Percentiles rank a stretch among this genome's conserved stretches.
These are phyloP conservation scores for Backusella parvicylindrica DNA, from an alignment of 192 early-diverging fungal species.

Conservation along the genomic window DNA sequence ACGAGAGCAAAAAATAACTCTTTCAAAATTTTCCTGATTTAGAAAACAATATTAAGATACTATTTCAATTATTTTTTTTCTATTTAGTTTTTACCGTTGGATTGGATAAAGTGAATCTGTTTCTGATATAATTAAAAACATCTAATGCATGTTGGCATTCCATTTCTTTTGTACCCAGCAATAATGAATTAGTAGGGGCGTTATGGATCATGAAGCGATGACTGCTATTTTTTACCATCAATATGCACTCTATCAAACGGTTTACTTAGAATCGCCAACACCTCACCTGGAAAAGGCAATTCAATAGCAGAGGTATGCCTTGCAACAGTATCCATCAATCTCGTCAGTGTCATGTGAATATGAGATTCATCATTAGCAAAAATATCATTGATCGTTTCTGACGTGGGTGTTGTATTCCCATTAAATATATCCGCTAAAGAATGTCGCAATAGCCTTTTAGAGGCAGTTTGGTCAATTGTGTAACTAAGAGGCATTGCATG, in stretches of 20 bases:
- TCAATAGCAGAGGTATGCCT: conserved; percentile 11
- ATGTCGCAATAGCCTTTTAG: background rate
- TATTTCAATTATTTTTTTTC: background rate
- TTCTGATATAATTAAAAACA: conserved; percentile 34
- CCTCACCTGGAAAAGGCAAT: conserved; percentile 21
- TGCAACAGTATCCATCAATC: background rate
- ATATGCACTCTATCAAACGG: conserved; percentile 16
- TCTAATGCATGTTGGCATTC: conserved; percentile 37
- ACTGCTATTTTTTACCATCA: conserved; percentile 9
- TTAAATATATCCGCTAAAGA: background rate
- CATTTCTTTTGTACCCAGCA: conserved; percentile 6
- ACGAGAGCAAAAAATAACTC: conserved; percentile 32
- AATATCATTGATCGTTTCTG: background rate
- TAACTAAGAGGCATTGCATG: background rate
- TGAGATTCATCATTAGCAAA: background rate
- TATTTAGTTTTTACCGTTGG: conserved; percentile 15
- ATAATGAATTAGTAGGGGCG: background rate
- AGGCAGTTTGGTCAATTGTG: background rate
- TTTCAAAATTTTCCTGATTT: conserved; percentile 36
- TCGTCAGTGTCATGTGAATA: background rate
- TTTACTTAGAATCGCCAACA: conserved; percentile 16
- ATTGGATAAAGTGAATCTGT: conserved; percentile 17
- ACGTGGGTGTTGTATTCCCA: background rate
- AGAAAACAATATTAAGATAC: background rate
- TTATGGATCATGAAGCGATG: background rate